These are phyloP conservation scores for Backusella morwellensis DNA, from an alignment of 192 early-diverging fungal species.

Conservation along the genomic window DNA sequence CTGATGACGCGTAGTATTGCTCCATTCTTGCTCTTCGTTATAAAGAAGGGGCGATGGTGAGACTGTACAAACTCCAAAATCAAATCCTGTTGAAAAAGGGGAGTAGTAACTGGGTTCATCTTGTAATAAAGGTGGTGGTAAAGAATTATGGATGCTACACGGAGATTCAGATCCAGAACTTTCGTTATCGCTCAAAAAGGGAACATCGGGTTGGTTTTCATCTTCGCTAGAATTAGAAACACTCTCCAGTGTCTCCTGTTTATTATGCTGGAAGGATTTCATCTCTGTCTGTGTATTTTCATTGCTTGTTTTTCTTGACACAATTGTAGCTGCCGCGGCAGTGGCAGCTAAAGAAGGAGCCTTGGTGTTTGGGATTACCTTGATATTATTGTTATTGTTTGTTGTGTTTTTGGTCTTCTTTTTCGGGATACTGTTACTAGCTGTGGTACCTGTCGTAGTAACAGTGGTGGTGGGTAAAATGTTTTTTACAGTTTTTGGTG, in stretches of 20 bases:
- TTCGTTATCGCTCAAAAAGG: constrained; percentile 11
- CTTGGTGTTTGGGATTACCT: not conserved
- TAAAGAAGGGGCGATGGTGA: not conserved
- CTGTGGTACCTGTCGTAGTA: not conserved
- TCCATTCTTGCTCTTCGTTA: not conserved
- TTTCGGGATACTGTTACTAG: not conserved
- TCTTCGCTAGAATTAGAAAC: not conserved
- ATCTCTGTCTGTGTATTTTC: not conserved
- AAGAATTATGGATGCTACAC: not conserved
- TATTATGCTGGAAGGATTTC: not conserved
- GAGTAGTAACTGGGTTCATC: constrained; percentile 7
- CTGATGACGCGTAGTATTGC: too few species aligned
- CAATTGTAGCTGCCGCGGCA: not conserved
- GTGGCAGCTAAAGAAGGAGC: not conserved
- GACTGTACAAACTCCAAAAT: constrained; percentile 1
- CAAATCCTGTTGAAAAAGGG: constrained; percentile 15
- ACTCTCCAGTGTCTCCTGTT: not conserved
- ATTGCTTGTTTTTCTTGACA: not conserved
- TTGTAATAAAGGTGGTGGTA: not conserved
- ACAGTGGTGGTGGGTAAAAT: not conserved
- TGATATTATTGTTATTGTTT: constrained; percentile 11
- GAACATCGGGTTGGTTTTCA: constrained; percentile 1
- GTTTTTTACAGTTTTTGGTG: not conserved
- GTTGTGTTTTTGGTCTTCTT: constrained; percentile 3
- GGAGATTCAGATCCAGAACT: constrained; percentile 7